Percentiles rank a stretch among this genome's conserved stretches.
Evolutionary conservation across 2,329 filamentous ascomycete species (phyloP).

Genomic region (Leptographium wingfieldii): DNA sequence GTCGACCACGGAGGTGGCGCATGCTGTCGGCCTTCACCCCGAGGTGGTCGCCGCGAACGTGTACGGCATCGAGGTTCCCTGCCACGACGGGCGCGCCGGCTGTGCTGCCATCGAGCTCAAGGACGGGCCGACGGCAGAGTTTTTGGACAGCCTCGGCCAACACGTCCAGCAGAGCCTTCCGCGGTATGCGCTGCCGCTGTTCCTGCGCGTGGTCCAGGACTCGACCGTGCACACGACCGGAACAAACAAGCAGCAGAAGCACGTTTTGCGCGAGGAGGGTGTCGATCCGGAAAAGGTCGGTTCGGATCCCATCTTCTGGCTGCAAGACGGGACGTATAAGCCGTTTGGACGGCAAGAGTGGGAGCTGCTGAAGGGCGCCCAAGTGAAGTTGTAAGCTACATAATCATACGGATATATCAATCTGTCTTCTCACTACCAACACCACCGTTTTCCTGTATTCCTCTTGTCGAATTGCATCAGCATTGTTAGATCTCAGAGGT

Average conservation of each 20-base stretch:
- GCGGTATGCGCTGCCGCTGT: slow-evolving; percentile 63
- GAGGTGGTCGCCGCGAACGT: slow-evolving; percentile 69
- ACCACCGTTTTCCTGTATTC: not conserved
- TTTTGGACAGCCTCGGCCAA: slow-evolving; percentile 44
- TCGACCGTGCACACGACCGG: slow-evolving; percentile 55
- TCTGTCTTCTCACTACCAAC: not conserved
- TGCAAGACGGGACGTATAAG: slow-evolving; percentile 53
- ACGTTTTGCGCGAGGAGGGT: slow-evolving; percentile 56
- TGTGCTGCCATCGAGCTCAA: slow-evolving; percentile 43
- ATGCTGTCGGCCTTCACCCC: slow-evolving; percentile 55
- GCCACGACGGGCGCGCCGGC: slow-evolving; percentile 73
- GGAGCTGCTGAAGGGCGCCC: slow-evolving; percentile 51
- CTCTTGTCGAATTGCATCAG: too few species aligned
- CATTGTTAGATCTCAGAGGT: too few species aligned
- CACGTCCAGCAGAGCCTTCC: slow-evolving; percentile 50
- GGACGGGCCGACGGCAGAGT: slow-evolving; percentile 26
- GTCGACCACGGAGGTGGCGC: slow-evolving; percentile 69
- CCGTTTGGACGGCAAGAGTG: slow-evolving; percentile 57
- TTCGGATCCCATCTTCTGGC: slow-evolving; percentile 46
- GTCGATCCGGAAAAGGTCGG: slow-evolving; percentile 50
- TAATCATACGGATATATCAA: too few species aligned
- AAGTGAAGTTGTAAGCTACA: slow-evolving; percentile 49
- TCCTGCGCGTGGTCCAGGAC: slow-evolving; percentile 53
- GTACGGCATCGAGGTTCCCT: slow-evolving; percentile 67
- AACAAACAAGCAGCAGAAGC: slow-evolving; percentile 84